Conservation (phyloP, 164 flowering plant species). For the Magnolia officinalis region DNA sequence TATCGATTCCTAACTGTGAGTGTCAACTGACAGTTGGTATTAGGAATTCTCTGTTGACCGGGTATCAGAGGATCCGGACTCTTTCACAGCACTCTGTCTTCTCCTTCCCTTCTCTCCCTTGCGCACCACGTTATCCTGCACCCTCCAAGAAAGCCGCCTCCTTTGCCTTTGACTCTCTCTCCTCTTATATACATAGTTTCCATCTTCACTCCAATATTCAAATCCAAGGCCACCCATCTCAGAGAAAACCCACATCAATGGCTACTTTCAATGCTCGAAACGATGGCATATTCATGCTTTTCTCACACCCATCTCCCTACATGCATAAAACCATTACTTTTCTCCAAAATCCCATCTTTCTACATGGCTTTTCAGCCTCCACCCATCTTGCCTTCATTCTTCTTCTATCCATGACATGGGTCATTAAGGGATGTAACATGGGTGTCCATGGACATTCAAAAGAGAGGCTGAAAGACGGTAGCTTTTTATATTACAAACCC, state of each 20-base stretch:
- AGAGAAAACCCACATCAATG: neutral
- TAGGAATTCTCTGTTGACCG: too few relatives aligned
- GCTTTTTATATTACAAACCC: conserved; percentile 24
- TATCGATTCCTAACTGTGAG: too few relatives aligned
- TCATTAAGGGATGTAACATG: conserved; percentile 22
- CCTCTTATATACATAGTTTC: too few relatives aligned
- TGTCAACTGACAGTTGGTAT: too few relatives aligned
- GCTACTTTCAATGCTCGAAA: neutral
- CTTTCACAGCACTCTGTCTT: too few relatives aligned
- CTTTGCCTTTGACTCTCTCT: too few relatives aligned
- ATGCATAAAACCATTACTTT: conserved; percentile 19
- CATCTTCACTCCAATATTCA: too few relatives aligned
- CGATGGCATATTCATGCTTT: conserved; percentile 9
- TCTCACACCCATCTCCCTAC: conserved; percentile 7
- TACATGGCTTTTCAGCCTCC: conserved; percentile 46
- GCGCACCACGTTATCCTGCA: too few relatives aligned
- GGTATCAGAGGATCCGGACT: too few relatives aligned
- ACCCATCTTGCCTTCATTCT: conserved; percentile 46
- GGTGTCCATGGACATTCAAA: conserved; percentile 17
- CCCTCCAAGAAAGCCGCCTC: too few relatives aligned
- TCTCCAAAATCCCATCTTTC: conserved; percentile 41
- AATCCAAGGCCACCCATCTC: neutral
- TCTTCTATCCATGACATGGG: conserved; percentile 34
- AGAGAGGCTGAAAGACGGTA: conserved; percentile 10
- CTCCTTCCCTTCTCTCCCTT: too few relatives aligned